phyloP scores from a whole-genome alignment of 495 filamentous ascomycete species.

The Pseudoneurospora amorphoporcata region DNA sequence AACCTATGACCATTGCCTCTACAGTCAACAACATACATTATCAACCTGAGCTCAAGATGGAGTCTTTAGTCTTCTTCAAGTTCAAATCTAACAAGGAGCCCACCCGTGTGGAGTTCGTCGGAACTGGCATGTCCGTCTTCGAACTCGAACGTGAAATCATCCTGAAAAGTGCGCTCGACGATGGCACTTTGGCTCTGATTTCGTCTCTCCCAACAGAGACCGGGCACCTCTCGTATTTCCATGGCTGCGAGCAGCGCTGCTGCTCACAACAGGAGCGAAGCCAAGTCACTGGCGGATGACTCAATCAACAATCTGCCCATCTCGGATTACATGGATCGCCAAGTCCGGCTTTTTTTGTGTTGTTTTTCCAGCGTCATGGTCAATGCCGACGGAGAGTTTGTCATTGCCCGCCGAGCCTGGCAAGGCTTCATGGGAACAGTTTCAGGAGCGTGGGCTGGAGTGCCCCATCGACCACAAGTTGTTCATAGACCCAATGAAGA shows the following conservation, averaged over 20 bases:
- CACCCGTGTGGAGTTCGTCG: conserved; percentile 88
- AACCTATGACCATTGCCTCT: neutral
- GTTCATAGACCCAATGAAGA: conserved; percentile 96
- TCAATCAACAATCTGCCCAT: conserved; percentile 25
- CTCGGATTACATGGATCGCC: conserved; percentile 36
- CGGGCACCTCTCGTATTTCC: neutral
- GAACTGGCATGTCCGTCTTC: conserved; percentile 96
- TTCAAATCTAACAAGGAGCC: conserved; percentile 99
- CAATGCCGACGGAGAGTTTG: conserved; percentile 92
- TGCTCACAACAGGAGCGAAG: neutral
- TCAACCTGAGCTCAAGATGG: conserved; percentile 49
- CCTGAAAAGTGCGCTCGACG: conserved; percentile 77
- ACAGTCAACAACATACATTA: neutral
- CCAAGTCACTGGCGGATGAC: conserved; percentile 13
- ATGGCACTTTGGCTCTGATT: conserved; percentile 48
- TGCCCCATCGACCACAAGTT: conserved; percentile 93
- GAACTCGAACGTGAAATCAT: conserved; percentile 98
- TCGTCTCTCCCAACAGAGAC: neutral
- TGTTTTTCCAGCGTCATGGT: conserved; percentile 69
- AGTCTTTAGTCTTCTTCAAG: conserved; percentile 98
- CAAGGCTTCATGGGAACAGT: conserved; percentile 89
- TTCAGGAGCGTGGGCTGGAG: conserved; percentile 79
- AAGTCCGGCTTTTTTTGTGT: conserved; percentile 15
- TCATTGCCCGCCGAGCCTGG: conserved; percentile 90
- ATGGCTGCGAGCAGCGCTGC: neutral